Evolutionary conservation across 805 yeast genomes (phyloP).

Genomic region (Candida manassasensis): DNA sequence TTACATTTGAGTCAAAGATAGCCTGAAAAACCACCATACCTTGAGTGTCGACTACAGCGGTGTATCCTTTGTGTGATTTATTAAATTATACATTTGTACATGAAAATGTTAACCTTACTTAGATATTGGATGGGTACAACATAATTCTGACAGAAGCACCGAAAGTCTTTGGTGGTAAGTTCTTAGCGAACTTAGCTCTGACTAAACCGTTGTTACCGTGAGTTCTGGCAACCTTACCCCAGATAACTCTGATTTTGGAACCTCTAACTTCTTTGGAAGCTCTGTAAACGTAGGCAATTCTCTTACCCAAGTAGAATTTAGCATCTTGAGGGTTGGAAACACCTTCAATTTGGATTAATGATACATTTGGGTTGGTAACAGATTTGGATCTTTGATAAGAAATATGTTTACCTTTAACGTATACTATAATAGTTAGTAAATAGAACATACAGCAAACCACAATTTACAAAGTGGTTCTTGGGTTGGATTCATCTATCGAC

Average conservation of each 20-base stretch:
- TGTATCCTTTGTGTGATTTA: conserved; percentile 1
- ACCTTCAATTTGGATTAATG: conserved; percentile 96
- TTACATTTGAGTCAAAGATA: too few species aligned
- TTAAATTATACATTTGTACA: conserved; percentile 7
- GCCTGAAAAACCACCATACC: too few species aligned
- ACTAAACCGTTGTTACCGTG: conserved; percentile 99
- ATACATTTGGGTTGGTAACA: conserved; percentile 96
- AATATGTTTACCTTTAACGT: conserved; percentile 99
- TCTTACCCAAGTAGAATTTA: conserved; percentile 98
- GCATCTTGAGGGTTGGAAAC: conserved; percentile 90
- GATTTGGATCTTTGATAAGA: conserved; percentile 99
- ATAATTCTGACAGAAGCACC: conserved; percentile 99
- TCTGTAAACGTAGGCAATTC: conserved; percentile 99
- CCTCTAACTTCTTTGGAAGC: conserved; percentile 98
- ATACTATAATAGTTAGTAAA: conserved; percentile 59
- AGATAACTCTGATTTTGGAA: conserved; percentile 97
- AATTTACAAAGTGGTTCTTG: neutral
- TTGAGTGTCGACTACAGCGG: too few species aligned
- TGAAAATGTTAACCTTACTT: conserved; percentile 30
- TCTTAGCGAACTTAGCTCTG: conserved; percentile 98
- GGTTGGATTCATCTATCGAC: conserved; percentile 1
- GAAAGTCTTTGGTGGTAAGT: conserved; percentile 99
- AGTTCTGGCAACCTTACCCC: conserved; percentile 99
- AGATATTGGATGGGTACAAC: conserved; percentile 99
- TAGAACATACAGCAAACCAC: too few species aligned